A percentile compares a stretch with the other conserved stretches of the same genome.
These are phyloP conservation scores for Neonectria sp. DNA, from an alignment of 2,329 filamentous ascomycete species.

Conservation along the genomic window DNA sequence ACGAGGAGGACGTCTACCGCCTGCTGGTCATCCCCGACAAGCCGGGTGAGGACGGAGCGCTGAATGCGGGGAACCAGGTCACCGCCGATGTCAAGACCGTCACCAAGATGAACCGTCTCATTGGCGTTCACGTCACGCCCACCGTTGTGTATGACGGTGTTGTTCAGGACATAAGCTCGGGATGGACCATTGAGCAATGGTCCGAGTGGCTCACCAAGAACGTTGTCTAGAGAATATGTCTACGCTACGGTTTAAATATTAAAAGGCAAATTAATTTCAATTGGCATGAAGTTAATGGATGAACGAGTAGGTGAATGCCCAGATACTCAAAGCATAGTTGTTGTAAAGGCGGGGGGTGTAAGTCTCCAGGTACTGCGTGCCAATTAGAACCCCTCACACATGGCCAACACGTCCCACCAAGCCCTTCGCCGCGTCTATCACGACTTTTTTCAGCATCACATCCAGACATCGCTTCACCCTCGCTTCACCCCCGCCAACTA, in stretches of 20 bases:
- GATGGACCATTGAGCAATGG: slow-evolving; percentile 88
- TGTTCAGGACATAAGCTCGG: slow-evolving; percentile 84
- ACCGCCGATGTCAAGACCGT: slow-evolving; percentile 89
- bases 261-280: background rate
- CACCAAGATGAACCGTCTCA: slow-evolving; percentile 83
- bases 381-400: slow-evolving; percentile 4
- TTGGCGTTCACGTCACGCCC: slow-evolving; percentile 91
- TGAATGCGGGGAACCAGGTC: slow-evolving; percentile 86
- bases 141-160: slow-evolving; percentile 92
- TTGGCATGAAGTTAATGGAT: background rate
- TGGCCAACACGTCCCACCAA: background rate
- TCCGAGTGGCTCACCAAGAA: slow-evolving; percentile 81
- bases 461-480: slow-evolving; percentile 9
- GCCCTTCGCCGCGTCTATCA: slow-evolving; percentile 4
- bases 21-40: slow-evolving; percentile 79
- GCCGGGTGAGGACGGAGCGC: slow-evolving; percentile 74
- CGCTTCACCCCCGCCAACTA: slow-evolving; percentile 17
- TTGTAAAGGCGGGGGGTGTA: background rate
- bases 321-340: background rate
- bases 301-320: background rate
- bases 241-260: too few species aligned
- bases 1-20: slow-evolving; percentile 78
- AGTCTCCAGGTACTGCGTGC: background rate
- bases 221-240: slow-evolving; percentile 54
- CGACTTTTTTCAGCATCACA: slow-evolving; percentile 27